Evolutionary conservation across 179 eudicot species (phyloP).

Genomic region (Heliamphora pulchella): DNA sequence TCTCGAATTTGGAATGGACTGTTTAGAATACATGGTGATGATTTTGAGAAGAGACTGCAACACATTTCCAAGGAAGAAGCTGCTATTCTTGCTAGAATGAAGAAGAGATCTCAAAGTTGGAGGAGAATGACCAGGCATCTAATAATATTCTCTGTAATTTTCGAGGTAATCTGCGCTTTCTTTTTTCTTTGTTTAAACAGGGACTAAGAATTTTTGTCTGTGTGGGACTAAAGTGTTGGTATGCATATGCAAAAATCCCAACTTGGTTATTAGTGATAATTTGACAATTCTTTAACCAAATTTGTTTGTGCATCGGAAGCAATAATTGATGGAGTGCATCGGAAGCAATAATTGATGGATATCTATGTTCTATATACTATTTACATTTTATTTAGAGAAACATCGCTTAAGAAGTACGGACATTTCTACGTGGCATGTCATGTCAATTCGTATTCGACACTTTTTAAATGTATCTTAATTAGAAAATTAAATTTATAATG

Average conservation of each 20-base stretch:
- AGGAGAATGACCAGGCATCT: slow-evolving; percentile 43
- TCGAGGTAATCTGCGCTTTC: slow-evolving; percentile 42
- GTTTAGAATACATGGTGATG: slow-evolving; percentile 49
- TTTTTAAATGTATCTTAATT: too few species aligned
- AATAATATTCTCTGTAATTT: slow-evolving; percentile 41
- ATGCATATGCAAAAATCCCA: neutral
- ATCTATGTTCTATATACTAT: neutral
- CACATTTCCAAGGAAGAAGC: slow-evolving; percentile 69
- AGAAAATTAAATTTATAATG: too few species aligned
- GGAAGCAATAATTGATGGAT: neutral
- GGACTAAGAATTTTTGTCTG: neutral
- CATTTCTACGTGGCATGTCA: too few species aligned
- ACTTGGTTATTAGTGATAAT: neutral
- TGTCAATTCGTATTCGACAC: too few species aligned
- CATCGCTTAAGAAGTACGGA: too few species aligned
- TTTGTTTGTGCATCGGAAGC: too few species aligned
- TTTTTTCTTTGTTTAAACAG: neutral
- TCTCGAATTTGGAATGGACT: slow-evolving; percentile 58
- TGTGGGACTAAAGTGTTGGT: neutral
- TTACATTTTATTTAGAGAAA: slow-evolving; percentile 5
- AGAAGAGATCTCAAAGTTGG: slow-evolving; percentile 48
- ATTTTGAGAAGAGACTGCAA: slow-evolving; percentile 60
- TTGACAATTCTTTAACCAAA: neutral
- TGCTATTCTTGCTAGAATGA: slow-evolving; percentile 45
- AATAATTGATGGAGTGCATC: too few species aligned